Evolutionary conservation across 2,329 filamentous ascomycete genomes (phyloP), one percentile per base, ranked within the genome.

Genomic region (Pseudopithomyces maydicus): DNA sequence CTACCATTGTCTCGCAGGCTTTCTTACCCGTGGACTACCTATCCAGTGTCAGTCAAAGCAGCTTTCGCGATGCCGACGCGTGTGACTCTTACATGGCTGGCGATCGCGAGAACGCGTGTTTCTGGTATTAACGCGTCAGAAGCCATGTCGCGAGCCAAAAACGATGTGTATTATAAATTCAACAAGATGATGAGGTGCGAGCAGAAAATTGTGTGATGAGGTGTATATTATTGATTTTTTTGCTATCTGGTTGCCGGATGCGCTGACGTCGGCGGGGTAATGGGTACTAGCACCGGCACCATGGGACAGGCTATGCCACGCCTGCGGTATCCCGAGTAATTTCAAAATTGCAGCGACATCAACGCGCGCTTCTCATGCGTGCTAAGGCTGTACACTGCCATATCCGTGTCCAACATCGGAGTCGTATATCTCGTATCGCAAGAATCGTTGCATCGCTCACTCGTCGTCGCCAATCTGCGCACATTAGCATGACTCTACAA

Each of bases 31-130:
- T 89, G 89, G 65, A 89, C 87, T 69, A 91, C 88, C 89, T 91
- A 57, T 61, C 55, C 55, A 51, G 49, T 45, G 59, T 75, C 62
- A 73, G 72, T 72, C 48, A 58, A n/a, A 54, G 55, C 43, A 57
- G 48, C 49, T 49, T 44, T 55, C 49, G 46, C 32, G 20, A 26
- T 38, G 22, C 20, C 60, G 36, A 52, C 55, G 44, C 47, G 50
- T 38, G 45, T 68, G 68, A 69, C 59, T 78, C 89, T 79, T 89
- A 97, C 93, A 93, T 97, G 93, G 79, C 93, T 97, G 74, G 93
- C 92, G 68, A 97, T 86, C 56, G 93, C 92, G 73, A 97, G 84
- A 60, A 97, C 92, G 68, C 83, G 80, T 50, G 85, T 88, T 65
- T 88, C 85, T 22, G 86, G 85, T 47, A 87, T 78, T 53, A 78